These are phyloP conservation scores for Ceratobasidium sp. DNA, from an alignment of 1,284 basidiomycete species.

Conservation along the genomic window DNA sequence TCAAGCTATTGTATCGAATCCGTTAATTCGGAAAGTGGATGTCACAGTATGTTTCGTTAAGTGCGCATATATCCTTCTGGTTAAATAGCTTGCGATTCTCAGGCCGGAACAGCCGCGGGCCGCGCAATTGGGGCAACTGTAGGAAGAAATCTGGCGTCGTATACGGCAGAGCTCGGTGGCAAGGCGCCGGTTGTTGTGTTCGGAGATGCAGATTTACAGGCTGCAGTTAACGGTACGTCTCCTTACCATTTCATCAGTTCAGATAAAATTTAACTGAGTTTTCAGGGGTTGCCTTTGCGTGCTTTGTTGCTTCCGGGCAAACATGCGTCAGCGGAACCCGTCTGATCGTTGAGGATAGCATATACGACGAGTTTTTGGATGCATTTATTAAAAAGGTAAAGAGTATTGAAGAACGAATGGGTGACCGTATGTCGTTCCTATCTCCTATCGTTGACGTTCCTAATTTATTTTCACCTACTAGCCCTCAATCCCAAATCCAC, in stretches of 20 bases:
- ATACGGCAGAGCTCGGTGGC: slow-evolving; percentile 85
- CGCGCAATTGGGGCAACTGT: slow-evolving; percentile 77
- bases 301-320: slow-evolving; percentile 87
- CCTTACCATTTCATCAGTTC: neutral
- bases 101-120: slow-evolving; percentile 85
- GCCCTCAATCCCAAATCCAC: slow-evolving; percentile 76
- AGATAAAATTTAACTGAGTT: neutral
- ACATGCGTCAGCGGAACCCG: slow-evolving; percentile 86
- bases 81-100: no score
- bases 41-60: slow-evolving; percentile 72
- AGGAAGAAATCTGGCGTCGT: slow-evolving; percentile 77
- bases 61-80: no score
- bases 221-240: slow-evolving; percentile 76
- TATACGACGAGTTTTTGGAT: slow-evolving; percentile 77
- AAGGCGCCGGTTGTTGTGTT: slow-evolving; percentile 86
- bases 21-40: slow-evolving; percentile 81
- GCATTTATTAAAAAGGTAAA: slow-evolving; percentile 73
- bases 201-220: slow-evolving; percentile 76
- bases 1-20: slow-evolving; percentile 73
- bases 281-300: slow-evolving; percentile 74
- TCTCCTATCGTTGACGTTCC: slow-evolving; percentile 8
- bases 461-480: slow-evolving; percentile 54
- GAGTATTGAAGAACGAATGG: slow-evolving; percentile 76
- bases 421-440: slow-evolving; percentile 70
- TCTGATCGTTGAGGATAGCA: slow-evolving; percentile 74